Percentiles rank a stretch among this genome's conserved stretches.
Conservation (phyloP, 2,329 filamentous ascomycete species). For the Corynespora cassiicola region DNA sequence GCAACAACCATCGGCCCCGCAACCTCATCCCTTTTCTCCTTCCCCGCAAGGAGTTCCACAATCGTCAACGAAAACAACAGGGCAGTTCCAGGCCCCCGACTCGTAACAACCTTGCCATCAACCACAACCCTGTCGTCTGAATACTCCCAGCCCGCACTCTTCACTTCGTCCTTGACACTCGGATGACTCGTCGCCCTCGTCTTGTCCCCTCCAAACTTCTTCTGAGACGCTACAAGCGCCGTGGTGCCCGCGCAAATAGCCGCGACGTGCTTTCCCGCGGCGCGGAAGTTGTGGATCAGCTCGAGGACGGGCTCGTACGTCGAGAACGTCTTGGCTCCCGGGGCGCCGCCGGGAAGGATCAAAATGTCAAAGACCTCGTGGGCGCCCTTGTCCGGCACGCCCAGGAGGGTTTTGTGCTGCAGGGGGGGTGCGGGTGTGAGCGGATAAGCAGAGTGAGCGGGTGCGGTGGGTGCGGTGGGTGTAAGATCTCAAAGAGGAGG, state of each 20-base stretch:
- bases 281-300: constrained; percentile 37
- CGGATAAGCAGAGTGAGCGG: too few relatives aligned
- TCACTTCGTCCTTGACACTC: constrained; percentile 41
- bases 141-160: constrained; percentile 41
- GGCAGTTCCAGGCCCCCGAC: constrained; percentile 47
- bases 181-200: constrained; percentile 46
- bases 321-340: constrained; percentile 45
- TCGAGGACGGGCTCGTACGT: constrained; percentile 25
- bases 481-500: too few relatives aligned
- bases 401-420: constrained; percentile 25
- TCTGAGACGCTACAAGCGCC: constrained; percentile 38
- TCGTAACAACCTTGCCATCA: constrained; percentile 43
- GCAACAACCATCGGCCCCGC: constrained; percentile 56
- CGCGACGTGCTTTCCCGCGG: constrained; percentile 38
- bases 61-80: constrained; percentile 47
- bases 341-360: constrained; percentile 46
- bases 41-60: constrained; percentile 45
- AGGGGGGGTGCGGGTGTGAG: too few relatives aligned
- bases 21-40: constrained; percentile 57
- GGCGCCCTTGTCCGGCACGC: constrained; percentile 17
- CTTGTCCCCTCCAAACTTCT: constrained; percentile 23
- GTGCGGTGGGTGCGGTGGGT: too few relatives aligned
- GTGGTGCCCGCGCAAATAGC: constrained; percentile 49
- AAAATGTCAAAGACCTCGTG: constrained; percentile 38
- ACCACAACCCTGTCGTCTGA: constrained; percentile 44